Percentiles rank a stretch among this genome's conserved stretches.
Conservation (phyloP, 2,329 filamentous ascomycete genomes). For the Zelopaecilomyces penicillatus region DNA sequence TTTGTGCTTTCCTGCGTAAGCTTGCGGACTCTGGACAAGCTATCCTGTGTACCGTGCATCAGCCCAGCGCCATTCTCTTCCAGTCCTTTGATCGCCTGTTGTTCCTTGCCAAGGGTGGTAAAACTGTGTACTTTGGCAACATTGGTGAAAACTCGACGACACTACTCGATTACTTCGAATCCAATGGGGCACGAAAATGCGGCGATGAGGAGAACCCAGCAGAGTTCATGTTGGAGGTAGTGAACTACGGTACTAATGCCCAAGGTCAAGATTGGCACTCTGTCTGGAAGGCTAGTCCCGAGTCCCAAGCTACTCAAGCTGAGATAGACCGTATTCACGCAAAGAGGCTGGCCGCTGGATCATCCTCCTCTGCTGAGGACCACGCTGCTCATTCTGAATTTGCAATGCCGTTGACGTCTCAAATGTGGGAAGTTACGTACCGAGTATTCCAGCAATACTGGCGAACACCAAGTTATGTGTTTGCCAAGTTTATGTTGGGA, state of each 20-base stretch:
- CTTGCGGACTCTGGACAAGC: conserved; percentile 47
- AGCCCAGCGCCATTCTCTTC: conserved; percentile 45
- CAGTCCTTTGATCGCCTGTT: conserved; percentile 51
- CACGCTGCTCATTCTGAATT: conserved; percentile 52
- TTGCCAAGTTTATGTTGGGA: conserved; percentile 59
- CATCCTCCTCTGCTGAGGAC: conserved; percentile 11
- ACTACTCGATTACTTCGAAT: conserved; percentile 55
- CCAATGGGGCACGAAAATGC: conserved; percentile 53
- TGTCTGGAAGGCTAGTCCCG: conserved; percentile 51
- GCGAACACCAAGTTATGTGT: conserved; percentile 71
- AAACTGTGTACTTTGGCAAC: conserved; percentile 61
- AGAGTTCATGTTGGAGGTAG: conserved; percentile 62
- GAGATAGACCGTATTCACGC: conserved; percentile 58
- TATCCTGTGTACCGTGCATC: conserved; percentile 47
- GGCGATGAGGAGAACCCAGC: conserved; percentile 60
- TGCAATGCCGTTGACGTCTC: conserved; percentile 61
- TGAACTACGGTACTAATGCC: conserved; percentile 31
- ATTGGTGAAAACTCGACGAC: conserved; percentile 52
- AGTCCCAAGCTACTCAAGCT: conserved; percentile 41
- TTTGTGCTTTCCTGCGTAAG: conserved; percentile 53
- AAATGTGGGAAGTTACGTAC: conserved; percentile 55
- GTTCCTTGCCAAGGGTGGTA: conserved; percentile 56
- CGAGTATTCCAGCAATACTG: conserved; percentile 79
- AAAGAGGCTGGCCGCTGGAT: conserved; percentile 28
- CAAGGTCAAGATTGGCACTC: conserved; percentile 53